Percentiles rank a stretch among this genome's conserved stretches.
Evolutionary conservation across 2,329 filamentous ascomycete species (phyloP).

Genomic region (Penicillium nordicum): DNA sequence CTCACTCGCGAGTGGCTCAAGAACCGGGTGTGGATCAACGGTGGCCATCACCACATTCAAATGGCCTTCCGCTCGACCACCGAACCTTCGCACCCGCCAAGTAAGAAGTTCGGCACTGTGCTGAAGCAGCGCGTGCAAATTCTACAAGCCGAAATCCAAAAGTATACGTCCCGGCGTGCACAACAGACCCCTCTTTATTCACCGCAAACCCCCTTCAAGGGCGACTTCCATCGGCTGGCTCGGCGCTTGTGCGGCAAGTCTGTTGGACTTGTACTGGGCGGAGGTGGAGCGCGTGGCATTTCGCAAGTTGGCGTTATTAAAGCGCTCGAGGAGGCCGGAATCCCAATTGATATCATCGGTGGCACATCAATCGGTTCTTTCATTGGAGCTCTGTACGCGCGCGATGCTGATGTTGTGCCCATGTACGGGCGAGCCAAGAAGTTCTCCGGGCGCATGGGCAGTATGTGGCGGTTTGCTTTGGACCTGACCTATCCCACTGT

Average conservation of each 20-base stretch:
- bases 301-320: slow-evolving; percentile 91
- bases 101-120: slow-evolving; percentile 75
- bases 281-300: slow-evolving; percentile 87
- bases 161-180: slow-evolving; percentile 93
- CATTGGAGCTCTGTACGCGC: slow-evolving; percentile 90
- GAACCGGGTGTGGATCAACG: slow-evolving; percentile 96
- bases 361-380: slow-evolving; percentile 96
- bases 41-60: slow-evolving; percentile 94
- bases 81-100: slow-evolving; percentile 70
- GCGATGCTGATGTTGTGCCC: slow-evolving; percentile 92
- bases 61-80: slow-evolving; percentile 80
- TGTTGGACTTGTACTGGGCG: slow-evolving; percentile 88
- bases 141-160: slow-evolving; percentile 93
- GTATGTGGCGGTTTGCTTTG: slow-evolving; percentile 96
- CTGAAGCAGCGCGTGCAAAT: slow-evolving; percentile 92
- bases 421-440: slow-evolving; percentile 98
- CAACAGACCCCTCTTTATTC: slow-evolving; percentile 85
- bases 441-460: slow-evolving; percentile 97
- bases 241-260: slow-evolving; percentile 89
- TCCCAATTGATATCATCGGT: slow-evolving; percentile 91
- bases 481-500: slow-evolving; percentile 95
- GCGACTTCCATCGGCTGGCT: slow-evolving; percentile 91
- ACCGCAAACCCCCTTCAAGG: slow-evolving; percentile 87
- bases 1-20: slow-evolving; percentile 84
- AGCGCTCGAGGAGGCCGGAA: slow-evolving; percentile 91